Evolutionary conservation across 2,329 filamentous ascomycete genomes (phyloP).

Genomic region (Camillea tinctor): DNA sequence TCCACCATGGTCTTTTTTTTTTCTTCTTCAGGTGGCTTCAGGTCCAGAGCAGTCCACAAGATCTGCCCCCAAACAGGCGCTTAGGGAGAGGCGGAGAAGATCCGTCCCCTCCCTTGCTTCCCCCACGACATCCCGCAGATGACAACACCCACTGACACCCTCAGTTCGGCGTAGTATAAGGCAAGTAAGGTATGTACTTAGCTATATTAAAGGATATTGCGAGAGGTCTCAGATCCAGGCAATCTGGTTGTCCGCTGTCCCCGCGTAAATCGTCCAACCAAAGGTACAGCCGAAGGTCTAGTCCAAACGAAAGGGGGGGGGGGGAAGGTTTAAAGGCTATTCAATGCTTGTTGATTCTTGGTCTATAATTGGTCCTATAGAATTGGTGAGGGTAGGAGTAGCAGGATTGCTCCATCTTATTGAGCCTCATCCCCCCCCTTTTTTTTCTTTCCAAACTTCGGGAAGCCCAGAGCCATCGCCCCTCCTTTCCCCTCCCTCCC

Average conservation of each 20-base stretch:
- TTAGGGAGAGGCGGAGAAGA: neutral
- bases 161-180: neutral
- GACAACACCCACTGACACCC: neutral
- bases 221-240: neutral
- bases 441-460: neutral
- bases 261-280: conserved; percentile 1
- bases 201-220: neutral
- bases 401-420: neutral
- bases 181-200: neutral
- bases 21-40: neutral
- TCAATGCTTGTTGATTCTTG: neutral
- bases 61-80: neutral
- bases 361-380: neutral
- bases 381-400: neutral
- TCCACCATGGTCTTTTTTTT: neutral
- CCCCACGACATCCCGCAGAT: neutral
- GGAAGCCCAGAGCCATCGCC: neutral
- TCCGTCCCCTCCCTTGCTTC: neutral
- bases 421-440: neutral
- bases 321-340: neutral
- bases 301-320: neutral
- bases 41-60: neutral
- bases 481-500: neutral
- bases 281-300: neutral
- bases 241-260: neutral